Conservation (phyloP, 371 early-diverging fungal genomes). For the Mucor sp. region DNA sequence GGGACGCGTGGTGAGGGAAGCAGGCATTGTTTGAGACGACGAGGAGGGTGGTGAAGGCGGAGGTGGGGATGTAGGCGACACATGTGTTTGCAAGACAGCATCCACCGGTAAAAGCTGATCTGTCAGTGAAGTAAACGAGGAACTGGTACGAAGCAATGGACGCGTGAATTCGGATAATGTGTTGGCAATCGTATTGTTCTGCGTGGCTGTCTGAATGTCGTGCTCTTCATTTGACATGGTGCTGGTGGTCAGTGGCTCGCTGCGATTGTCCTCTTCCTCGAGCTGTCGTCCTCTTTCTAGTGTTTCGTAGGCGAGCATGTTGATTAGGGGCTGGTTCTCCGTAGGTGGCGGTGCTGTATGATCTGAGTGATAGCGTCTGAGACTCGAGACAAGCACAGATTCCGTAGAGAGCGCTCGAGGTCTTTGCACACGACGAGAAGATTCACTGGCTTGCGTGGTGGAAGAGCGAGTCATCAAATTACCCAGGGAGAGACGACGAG, state of each 20-base stretch:
- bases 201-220: neutral
- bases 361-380: neutral
- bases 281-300: conserved; percentile 4
- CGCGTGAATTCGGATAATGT: neutral
- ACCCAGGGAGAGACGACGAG: conserved; percentile 24
- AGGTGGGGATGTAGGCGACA: neutral
- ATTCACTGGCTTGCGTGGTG: neutral
- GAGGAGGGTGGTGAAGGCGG: too few relatives aligned
- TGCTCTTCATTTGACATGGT: neutral
- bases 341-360: neutral
- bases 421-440: neutral
- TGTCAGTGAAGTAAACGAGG: conserved; percentile 25
- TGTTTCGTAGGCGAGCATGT: conserved; percentile 14
- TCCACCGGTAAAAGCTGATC: conserved; percentile 23
- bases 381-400: neutral
- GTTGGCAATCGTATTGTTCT: neutral
- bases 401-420: conserved; percentile 26
- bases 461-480: conserved; percentile 10
- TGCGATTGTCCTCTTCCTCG: conserved; percentile 1
- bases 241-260: neutral
- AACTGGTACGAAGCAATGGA: conserved; percentile 17
- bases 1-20: neutral
- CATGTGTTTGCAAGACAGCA: neutral
- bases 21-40: neutral
- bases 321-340: conserved; percentile 12